phyloP scores from a whole-genome alignment of 1,284 basidiomycete species.

The Ceratorhiza oryzae-sativae region DNA sequence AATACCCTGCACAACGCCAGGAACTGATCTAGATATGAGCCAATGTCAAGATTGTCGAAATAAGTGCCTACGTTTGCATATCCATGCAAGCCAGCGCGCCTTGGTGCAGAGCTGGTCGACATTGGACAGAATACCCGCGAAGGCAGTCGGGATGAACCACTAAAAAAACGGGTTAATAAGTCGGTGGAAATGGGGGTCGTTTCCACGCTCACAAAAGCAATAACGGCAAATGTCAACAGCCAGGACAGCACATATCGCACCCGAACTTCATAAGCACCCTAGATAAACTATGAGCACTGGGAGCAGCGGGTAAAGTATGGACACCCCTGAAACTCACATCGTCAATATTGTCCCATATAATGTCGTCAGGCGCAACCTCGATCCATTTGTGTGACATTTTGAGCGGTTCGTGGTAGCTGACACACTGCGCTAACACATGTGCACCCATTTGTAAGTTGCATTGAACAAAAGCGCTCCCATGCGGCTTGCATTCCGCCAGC shows the following conservation, averaged over 20 bases:
- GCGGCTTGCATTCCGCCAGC: constrained; percentile 44
- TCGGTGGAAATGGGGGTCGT: constrained; percentile 68
- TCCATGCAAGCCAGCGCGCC: constrained; percentile 81
- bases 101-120: constrained; percentile 72
- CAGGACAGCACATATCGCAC: constrained; percentile 56
- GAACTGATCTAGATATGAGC: too few species aligned
- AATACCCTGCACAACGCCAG: constrained; percentile 70
- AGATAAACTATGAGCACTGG: background rate
- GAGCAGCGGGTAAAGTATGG: background rate
- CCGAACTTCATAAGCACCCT: constrained; percentile 55
- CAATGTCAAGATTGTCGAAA: background rate
- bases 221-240: constrained; percentile 58
- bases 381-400: constrained; percentile 72
- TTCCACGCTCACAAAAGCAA: constrained; percentile 57
- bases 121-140: constrained; percentile 88
- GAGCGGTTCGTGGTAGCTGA: constrained; percentile 82
- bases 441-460: constrained; percentile 94
- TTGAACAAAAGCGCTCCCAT: constrained; percentile 83
- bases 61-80: constrained; percentile 62
- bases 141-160: constrained; percentile 68
- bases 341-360: constrained; percentile 86
- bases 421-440: constrained; percentile 78
- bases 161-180: constrained; percentile 57
- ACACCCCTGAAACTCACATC: constrained; percentile 53
- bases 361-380: constrained; percentile 82